Percentiles rank a stretch among this genome's conserved stretches.
Evolutionary conservation across 2,329 filamentous ascomycete species (phyloP).

Genomic region (Calonectria pseudoreteaudii): DNA sequence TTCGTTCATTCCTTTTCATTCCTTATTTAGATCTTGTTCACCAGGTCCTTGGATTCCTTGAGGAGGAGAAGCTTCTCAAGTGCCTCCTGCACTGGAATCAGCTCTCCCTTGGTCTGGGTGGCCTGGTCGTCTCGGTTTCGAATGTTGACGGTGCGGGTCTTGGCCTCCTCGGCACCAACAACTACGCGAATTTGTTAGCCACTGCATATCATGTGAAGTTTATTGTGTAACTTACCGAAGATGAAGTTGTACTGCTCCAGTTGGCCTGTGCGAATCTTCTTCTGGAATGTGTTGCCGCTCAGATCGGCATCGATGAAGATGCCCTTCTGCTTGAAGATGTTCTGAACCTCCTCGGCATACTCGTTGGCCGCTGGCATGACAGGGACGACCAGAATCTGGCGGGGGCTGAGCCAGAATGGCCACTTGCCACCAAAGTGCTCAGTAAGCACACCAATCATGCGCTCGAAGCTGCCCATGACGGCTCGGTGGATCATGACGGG

Average conservation of each 20-base stretch:
- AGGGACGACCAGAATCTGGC: conserved; percentile 72
- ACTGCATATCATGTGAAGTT: not conserved
- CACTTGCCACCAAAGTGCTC: conserved; percentile 91
- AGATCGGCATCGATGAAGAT: conserved; percentile 73
- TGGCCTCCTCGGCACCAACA: conserved; percentile 72
- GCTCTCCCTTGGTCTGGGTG: conserved; percentile 71
- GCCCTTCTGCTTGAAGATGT: conserved; percentile 73
- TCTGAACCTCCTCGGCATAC: conserved; percentile 81
- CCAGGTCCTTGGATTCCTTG: conserved; percentile 57
- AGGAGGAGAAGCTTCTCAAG: conserved; percentile 66
- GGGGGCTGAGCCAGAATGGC: conserved; percentile 90
- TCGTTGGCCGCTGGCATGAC: conserved; percentile 83
- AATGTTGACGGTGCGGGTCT: conserved; percentile 71
- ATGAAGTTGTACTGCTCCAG: conserved; percentile 87
- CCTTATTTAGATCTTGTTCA: conserved; percentile 48
- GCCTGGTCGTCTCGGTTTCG: conserved; percentile 73
- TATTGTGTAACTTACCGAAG: conserved; percentile 63
- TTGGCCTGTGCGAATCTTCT: conserved; percentile 89
- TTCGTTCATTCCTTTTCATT: not conserved
- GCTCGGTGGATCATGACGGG: conserved; percentile 91
- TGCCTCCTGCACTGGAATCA: conserved; percentile 67
- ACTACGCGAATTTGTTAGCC: conserved; percentile 53
- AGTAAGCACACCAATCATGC: conserved; percentile 78
- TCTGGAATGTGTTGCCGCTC: conserved; percentile 83
- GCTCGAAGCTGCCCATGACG: conserved; percentile 77